A percentile compares a stretch with the other conserved stretches of the same genome.
These are phyloP conservation scores for Cnidoscolus chayamansa DNA, from an alignment of 441 rosid genomes.

Conservation along the genomic window DNA sequence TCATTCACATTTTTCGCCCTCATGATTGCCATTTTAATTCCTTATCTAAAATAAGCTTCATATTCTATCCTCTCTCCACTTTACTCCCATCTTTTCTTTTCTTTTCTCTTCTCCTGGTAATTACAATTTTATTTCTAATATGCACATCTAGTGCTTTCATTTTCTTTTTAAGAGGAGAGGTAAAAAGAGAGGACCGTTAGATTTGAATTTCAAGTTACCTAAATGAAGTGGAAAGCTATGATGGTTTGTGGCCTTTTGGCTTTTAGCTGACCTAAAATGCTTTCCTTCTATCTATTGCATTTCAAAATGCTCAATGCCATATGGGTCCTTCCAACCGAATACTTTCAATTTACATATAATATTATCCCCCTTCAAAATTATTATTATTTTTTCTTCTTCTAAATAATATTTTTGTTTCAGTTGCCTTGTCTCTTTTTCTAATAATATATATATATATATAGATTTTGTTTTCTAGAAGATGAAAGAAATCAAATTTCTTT, in stretches of 20 bases:
- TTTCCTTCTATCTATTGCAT: constrained; percentile 4
- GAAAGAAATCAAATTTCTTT: too few species aligned
- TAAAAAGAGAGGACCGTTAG: constrained; percentile 32
- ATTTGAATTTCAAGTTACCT: constrained; percentile 38
- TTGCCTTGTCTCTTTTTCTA: too few species aligned
- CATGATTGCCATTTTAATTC: background rate
- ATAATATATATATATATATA: too few species aligned
- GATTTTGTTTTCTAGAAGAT: too few species aligned
- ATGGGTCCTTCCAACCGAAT: background rate
- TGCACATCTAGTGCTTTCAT: too few species aligned
- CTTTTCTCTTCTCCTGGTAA: background rate
- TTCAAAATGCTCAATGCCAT: background rate
- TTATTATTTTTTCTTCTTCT: too few species aligned
- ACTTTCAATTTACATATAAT: background rate
- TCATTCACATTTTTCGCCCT: background rate
- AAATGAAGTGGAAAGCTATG: background rate
- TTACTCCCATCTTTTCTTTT: background rate
- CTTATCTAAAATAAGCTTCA: too few species aligned
- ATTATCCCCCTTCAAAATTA: too few species aligned
- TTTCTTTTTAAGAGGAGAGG: background rate
- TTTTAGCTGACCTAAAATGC: constrained; percentile 1
- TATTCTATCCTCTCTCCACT: background rate
- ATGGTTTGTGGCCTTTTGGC: constrained; percentile 13
- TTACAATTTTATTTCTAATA: too few species aligned
- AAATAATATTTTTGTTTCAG: too few species aligned